Evolutionary conservation across 179 eudicot species (phyloP).

Genomic region (Amaranthus tricolor): DNA sequence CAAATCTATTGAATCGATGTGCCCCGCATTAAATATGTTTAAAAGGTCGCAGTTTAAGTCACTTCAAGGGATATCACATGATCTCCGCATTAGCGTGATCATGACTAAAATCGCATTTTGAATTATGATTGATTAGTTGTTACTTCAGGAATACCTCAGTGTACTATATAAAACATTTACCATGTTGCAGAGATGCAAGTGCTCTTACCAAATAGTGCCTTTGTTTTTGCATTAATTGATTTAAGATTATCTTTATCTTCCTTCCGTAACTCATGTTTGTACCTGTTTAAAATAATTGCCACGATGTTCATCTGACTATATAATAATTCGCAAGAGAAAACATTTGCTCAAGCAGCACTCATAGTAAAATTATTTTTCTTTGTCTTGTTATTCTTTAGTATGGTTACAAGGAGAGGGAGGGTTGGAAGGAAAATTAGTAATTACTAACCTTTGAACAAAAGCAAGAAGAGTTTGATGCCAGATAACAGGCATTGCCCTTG

Average conservation of each 20-base stretch:
- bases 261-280: conserved; percentile 69
- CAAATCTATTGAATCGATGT: no score
- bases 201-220: conserved; percentile 64
- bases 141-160: background rate
- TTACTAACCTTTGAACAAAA: conserved; percentile 74
- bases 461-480: conserved; percentile 99
- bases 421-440: background rate
- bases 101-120: no score
- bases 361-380: background rate
- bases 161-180: background rate
- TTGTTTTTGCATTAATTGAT: conserved; percentile 53
- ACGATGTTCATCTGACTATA: no score
- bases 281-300: conserved; percentile 35
- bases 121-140: no score
- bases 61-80: no score
- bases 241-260: conserved; percentile 70
- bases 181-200: conserved; percentile 8
- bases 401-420: background rate
- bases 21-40: no score
- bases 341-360: background rate
- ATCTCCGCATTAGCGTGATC: no score
- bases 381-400: background rate
- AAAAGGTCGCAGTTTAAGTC: no score
- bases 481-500: conserved; percentile 86
- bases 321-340: background rate